Evolutionary conservation across 129 eudicot species (phyloP), one percentile per base, ranked within the genome.

Genomic region (Centrapalus pauciflorus): DNA sequence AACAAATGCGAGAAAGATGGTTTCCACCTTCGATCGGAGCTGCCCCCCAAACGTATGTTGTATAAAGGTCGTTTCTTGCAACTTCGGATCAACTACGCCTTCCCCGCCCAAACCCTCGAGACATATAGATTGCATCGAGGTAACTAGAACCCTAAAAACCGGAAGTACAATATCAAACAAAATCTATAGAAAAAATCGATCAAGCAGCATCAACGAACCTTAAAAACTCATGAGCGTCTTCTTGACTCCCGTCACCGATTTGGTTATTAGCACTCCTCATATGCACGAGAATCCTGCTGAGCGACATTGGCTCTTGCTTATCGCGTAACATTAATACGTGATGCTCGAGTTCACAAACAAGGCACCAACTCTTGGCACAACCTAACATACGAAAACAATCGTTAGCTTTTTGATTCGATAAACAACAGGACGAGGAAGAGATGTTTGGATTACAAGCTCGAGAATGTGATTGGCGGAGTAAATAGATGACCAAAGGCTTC

Each of bases 181-280:
- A 33, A 66, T 35, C 32, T 29, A 33, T 32, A 14, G 6, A 10
- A 40, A 63, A 33, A 12, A 68, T 38, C 37, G 7, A 24, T 60
- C 5, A 48, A 69, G n/a, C n/a, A n/a, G 26, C 25, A 32, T 65
- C 59, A 49, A 33, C 71, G 48, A 61, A 92, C 98, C 98, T 88
- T 62, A 92, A 78, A 73, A 92, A 92, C 75, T 92, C 98, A 57
- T 92, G 98, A 60, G 98, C 98, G 65, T 92, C 98, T 88, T 92
- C 96, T 51, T 92, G 96, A 69, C 96, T 92, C 35, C 96, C 98
- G 38, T 81, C 87, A 61, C 96, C 95, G 17, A 92, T 85, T 41
- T 81, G 98, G 76, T 80, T 65, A 77, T 81, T 92, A 43, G 78
- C 81, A 35, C 82, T 79, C 40, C 86, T 78, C 80, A 91, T 79